phyloP scores from a whole-genome alignment of 495 filamentous ascomycete species.

The Neurospora intermedia region DNA sequence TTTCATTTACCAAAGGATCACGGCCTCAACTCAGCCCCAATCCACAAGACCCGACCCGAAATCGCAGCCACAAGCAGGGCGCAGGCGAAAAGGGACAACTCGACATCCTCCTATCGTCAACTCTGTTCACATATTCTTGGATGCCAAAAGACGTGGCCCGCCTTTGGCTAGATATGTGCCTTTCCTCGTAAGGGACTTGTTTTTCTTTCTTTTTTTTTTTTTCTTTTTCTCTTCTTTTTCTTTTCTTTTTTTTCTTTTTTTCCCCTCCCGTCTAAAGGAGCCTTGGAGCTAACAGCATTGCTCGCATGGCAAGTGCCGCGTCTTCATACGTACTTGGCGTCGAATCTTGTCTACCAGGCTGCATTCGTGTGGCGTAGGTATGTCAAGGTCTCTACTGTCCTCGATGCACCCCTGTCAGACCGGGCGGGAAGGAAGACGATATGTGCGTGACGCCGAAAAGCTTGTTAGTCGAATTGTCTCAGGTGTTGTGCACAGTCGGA shows the following conservation, averaged over 20 bases:
- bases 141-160: neutral
- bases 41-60: neutral
- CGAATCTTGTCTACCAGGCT: neutral
- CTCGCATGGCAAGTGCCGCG: neutral
- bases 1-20: neutral
- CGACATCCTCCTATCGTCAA: neutral
- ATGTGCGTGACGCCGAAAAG: neutral
- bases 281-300: neutral
- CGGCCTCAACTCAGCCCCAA: neutral
- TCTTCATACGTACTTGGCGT: neutral
- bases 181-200: neutral
- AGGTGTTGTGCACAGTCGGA: neutral
- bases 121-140: neutral
- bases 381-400: neutral
- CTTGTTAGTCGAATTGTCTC: neutral
- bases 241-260: neutral
- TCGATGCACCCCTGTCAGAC: neutral
- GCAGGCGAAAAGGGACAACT: neutral
- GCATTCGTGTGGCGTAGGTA: neutral
- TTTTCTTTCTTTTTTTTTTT: neutral
- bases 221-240: too few relatives aligned
- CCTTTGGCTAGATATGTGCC: neutral
- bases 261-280: neutral
- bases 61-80: neutral
- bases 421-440: neutral